Percentiles rank a stretch among this genome's conserved stretches.
Conservation (phyloP, 2,329 filamentous ascomycete genomes). For the Dothidotthia symphoricarpi region DNA sequence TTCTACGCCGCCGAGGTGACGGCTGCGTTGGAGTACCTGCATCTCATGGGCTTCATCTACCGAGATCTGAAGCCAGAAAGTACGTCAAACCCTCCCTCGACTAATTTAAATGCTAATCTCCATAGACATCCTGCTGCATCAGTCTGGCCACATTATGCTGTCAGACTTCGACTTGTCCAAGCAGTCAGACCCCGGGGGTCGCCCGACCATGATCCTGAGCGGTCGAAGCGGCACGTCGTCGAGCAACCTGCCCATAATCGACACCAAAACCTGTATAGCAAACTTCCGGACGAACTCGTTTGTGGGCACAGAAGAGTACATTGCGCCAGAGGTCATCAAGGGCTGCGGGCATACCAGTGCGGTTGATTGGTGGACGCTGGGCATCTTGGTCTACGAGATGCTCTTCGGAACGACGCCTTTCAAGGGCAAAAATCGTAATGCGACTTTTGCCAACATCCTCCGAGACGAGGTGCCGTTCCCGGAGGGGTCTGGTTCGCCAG, state of each 20-base stretch:
- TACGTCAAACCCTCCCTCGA: slow-evolving; percentile 51
- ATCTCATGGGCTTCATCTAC: slow-evolving; percentile 99
- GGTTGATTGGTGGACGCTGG: slow-evolving; percentile 98
- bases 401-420: slow-evolving; percentile 97
- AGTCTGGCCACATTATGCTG: slow-evolving; percentile 99
- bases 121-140: slow-evolving; percentile 90
- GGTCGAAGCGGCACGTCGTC: slow-evolving; percentile 79
- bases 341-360: slow-evolving; percentile 97
- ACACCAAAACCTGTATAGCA: slow-evolving; percentile 96
- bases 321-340: slow-evolving; percentile 97
- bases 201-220: slow-evolving; percentile 89
- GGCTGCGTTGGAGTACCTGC: slow-evolving; percentile 91
- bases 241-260: slow-evolving; percentile 88
- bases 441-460: slow-evolving; percentile 95
- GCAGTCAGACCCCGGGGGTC: slow-evolving; percentile 92
- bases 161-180: slow-evolving; percentile 98
- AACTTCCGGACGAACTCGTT: slow-evolving; percentile 99
- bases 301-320: slow-evolving; percentile 98
- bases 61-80: slow-evolving; percentile 95
- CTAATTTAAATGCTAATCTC: slow-evolving; percentile 38
- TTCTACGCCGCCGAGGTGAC: slow-evolving; percentile 99
- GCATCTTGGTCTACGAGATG: slow-evolving; percentile 98
- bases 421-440: slow-evolving; percentile 98
- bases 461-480: slow-evolving; percentile 95
- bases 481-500: slow-evolving; percentile 77